Base-by-base conservation (phyloP, 2,329 filamentous ascomycete species). In the Coniella lustricola region DNA sequence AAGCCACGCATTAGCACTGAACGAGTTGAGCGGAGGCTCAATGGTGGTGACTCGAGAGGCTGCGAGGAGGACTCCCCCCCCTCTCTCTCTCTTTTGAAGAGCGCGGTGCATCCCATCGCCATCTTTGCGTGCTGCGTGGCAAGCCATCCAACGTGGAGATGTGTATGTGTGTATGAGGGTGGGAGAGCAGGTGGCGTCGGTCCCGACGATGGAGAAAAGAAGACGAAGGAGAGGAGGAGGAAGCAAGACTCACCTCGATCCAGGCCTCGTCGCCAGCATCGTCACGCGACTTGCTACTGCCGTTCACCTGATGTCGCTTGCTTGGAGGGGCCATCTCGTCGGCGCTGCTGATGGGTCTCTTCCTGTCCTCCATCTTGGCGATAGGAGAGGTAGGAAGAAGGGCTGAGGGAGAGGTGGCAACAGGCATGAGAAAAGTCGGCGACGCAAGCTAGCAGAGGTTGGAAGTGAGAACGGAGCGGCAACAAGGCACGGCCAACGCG, bases 321-420 rank as follows among this genome's bases (percentile, higher is more conserved):
- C 83, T 86, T 18, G 91, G 90, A 57, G 91, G 91, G 57, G 86
- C 87, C 63, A 87, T 75, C 59, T 96, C 89, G 67, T 93, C 87
- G 62, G 81, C 74, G 64, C 85, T 86, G 69, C 81, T 78, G 60
- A 85, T 79, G 64, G 90, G 86, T 81, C 93, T 84, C 81, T 98
- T 98, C 81, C 93, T 89, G 76, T 97, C 93, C 79, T 98, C 93
- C 91, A 97, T 98, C 81, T 93, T 95, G 75, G 82, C 76, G 72
- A 87, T 77, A 78, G 83, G 83, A 74, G 88, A 85, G 76, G 86
- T 81, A 79, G 82, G 81, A 76, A 84, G 77, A 65, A 72, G 69
- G 69, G 84, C 76, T 70, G 82, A 79, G 67, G 77, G 76, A 60
- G 81, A 78, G 72, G 87, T 85, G 73, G 87, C 82, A 79, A 87